Conservation (phyloP, 257 asterid genomes). For the Solanum rostratum region DNA sequence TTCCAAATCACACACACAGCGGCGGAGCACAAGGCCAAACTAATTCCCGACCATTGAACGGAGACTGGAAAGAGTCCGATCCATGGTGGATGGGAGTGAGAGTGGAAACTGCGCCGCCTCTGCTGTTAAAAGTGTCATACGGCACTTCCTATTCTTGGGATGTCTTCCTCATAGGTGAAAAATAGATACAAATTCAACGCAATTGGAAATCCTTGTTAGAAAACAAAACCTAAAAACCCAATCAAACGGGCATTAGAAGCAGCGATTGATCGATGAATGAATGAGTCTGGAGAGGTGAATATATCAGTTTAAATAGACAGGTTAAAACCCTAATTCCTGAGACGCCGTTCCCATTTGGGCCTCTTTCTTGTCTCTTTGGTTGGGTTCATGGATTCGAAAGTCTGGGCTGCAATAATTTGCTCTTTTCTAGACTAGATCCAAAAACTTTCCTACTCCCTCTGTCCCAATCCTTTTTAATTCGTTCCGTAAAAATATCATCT, state of each 20-base stretch:
- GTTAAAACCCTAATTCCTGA: conserved; percentile 1
- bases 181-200: too few species aligned
- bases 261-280: neutral
- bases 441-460: too few species aligned
- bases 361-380: neutral
- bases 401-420: too few species aligned
- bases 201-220: neutral
- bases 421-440: too few species aligned
- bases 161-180: conserved; percentile 48
- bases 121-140: conserved; percentile 62
- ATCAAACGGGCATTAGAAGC: neutral
- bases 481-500: too few species aligned
- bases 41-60: conserved; percentile 34
- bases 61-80: conserved; percentile 6
- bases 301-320: neutral
- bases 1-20: conserved; percentile 38
- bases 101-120: conserved; percentile 3
- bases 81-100: neutral
- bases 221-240: neutral
- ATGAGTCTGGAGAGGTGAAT: neutral
- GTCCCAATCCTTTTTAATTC: too few species aligned
- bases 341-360: neutral
- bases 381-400: too few species aligned
- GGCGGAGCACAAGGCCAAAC: neutral
- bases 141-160: conserved; percentile 91